Conservation (phyloP, 106 monocot species). For the Allium cepa region DNA sequence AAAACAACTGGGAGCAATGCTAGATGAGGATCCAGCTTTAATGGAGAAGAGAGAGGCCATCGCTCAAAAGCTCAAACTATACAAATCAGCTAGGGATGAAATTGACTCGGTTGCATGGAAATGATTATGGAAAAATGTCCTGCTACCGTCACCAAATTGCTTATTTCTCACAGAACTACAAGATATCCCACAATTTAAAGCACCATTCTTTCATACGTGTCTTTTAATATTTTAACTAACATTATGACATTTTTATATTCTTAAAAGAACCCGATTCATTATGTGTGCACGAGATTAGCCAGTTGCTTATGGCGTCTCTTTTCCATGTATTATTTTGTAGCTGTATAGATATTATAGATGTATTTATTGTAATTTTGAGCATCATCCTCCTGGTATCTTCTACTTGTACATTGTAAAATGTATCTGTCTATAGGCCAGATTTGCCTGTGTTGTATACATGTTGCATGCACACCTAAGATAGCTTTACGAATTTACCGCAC, state of each 20-base stretch:
- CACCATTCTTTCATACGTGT: not conserved
- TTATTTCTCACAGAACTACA: not conserved
- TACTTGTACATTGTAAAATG: no score
- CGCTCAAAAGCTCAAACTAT: conserved; percentile 22
- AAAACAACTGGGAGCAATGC: conserved; percentile 15
- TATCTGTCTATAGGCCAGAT: no score
- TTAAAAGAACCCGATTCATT: not conserved
- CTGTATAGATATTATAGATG: not conserved
- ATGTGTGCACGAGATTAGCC: not conserved
- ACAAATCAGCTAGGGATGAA: conserved; percentile 32
- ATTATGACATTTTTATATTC: not conserved
- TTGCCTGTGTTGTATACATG: no score
- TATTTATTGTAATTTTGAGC: no score
- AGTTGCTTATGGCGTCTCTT: not conserved
- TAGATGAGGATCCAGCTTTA: conserved; percentile 29
- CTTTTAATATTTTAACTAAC: not conserved
- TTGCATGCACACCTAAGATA: no score
- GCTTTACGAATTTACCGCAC: no score
- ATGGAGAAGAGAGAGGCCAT: conserved; percentile 19
- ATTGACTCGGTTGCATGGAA: conserved; percentile 28
- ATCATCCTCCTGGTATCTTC: no score
- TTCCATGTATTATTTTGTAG: not conserved
- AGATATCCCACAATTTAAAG: no score
- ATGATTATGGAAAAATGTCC: not conserved
- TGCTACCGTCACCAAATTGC: not conserved